Percentiles rank a stretch among this genome's conserved stretches.
Conservation (phyloP, 2,329 filamentous ascomycete species). For the Epicoccum nigrum region DNA sequence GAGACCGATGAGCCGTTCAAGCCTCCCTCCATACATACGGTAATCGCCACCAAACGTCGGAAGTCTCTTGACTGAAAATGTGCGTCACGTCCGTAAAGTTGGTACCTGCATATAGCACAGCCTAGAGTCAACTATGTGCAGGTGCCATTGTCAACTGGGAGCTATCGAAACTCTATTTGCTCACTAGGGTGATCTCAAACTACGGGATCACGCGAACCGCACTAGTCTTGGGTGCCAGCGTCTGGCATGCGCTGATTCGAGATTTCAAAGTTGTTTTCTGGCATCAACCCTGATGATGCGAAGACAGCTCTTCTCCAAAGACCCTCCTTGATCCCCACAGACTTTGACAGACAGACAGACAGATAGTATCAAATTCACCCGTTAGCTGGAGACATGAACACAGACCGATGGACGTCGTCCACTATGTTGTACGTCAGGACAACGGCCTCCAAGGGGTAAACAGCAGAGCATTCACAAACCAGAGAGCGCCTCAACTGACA, state of each 20-base stretch:
- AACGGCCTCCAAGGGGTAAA: constrained; percentile 9
- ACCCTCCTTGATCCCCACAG: constrained; percentile 4
- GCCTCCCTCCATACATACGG: neutral
- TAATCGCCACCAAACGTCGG: neutral
- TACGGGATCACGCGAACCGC: constrained; percentile 2
- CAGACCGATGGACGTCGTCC: constrained; percentile 9
- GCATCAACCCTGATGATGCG: constrained; percentile 9
- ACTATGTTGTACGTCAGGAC: constrained; percentile 10
- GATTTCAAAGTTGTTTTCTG: neutral
- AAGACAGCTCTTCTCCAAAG: constrained; percentile 6
- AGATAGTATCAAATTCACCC: constrained; percentile 1
- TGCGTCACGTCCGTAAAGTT: neutral
- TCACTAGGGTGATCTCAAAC: constrained; percentile 6
- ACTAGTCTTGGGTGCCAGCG: neutral
- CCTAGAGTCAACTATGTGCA: neutral
- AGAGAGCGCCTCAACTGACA: neutral
- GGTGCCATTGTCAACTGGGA: neutral
- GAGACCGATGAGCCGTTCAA: neutral
- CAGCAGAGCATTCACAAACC: too few relatives aligned
- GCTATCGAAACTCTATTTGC: constrained; percentile 9
- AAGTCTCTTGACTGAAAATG: neutral
- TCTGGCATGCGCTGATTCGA: constrained; percentile 8
- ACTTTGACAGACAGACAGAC: constrained; percentile 8
- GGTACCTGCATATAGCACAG: neutral
- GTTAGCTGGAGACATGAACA: constrained; percentile 1